A percentile compares a stretch with the other conserved stretches of the same genome.
Evolutionary conservation across 1,284 basidiomycete species (phyloP).

Genomic region (Moesziomyces globuligerus): DNA sequence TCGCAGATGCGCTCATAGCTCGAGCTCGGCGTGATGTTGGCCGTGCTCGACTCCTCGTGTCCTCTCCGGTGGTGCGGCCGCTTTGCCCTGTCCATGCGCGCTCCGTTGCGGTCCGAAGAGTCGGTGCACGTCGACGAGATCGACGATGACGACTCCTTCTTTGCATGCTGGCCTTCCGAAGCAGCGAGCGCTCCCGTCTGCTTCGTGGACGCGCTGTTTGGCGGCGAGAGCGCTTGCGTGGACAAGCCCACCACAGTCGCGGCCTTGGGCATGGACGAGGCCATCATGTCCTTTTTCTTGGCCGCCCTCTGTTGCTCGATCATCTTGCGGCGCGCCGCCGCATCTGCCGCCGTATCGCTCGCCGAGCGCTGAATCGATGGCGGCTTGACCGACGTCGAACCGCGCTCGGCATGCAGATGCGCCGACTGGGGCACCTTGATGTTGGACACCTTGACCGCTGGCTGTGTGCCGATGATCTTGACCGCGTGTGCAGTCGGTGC

Average conservation of each 20-base stretch:
- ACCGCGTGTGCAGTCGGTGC: slow-evolving; percentile 41
- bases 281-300: slow-evolving; percentile 36
- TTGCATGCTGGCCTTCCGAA: slow-evolving; percentile 23
- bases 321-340: slow-evolving; percentile 37
- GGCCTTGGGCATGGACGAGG: slow-evolving; percentile 27
- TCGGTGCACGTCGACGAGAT: slow-evolving; percentile 22
- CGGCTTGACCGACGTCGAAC: slow-evolving; percentile 8
- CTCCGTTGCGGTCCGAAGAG: slow-evolving; percentile 12
- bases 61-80: not conserved
- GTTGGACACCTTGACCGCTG: slow-evolving; percentile 18
- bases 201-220: too few species aligned
- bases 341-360: slow-evolving; percentile 21
- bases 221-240: slow-evolving; percentile 3
- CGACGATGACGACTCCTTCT: slow-evolving; percentile 41
- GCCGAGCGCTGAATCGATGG: slow-evolving; percentile 20
- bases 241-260: slow-evolving; percentile 11
- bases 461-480: slow-evolving; percentile 22
- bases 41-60: not conserved
- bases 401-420: too few species aligned
- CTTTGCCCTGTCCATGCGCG: not conserved
- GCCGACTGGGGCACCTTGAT: slow-evolving; percentile 6
- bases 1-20: slow-evolving; percentile 44
- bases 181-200: not conserved
- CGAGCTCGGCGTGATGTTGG: slow-evolving; percentile 51
- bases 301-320: slow-evolving; percentile 53